Conservation (phyloP, 208 protist genomes). For the Naegleria gruberi region DNA sequence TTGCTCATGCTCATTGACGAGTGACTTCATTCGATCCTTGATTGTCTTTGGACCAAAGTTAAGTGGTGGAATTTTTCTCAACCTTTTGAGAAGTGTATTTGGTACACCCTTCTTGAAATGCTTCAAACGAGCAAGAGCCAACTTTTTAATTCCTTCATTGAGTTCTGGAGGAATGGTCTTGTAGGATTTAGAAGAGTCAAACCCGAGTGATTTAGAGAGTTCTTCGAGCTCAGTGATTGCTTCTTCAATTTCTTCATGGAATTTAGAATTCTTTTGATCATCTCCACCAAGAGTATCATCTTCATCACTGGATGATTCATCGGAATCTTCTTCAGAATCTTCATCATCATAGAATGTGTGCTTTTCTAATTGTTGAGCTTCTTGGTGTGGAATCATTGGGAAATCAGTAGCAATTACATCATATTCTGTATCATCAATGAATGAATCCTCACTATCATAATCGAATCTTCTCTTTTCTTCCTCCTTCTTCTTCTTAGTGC, state of each 20-base stretch:
- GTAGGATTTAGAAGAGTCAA: not conserved
- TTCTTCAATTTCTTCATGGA: not conserved
- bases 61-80: not conserved
- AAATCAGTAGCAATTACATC: not conserved
- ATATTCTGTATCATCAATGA: conserved; percentile 15
- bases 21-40: not conserved
- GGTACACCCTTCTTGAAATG: not conserved
- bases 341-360: no score
- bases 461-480: not conserved
- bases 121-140: not conserved
- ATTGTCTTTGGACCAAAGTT: not conserved
- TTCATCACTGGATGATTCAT: not conserved
- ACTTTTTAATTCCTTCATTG: not conserved
- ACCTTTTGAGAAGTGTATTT: not conserved
- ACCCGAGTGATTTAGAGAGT: not conserved
- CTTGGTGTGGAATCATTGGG: not conserved
- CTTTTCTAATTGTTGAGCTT: not conserved
- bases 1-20: not conserved
- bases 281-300: not conserved
- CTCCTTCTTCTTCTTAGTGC: not conserved
- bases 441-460: conserved; percentile 3
- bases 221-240: not conserved
- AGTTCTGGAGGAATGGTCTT: not conserved
- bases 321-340: not conserved
- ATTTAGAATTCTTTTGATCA: not conserved